Percentiles rank a stretch among this genome's conserved stretches.
Evolutionary conservation across 495 filamentous ascomycete genomes (phyloP).

Genomic region (Cryomyces minteri): DNA sequence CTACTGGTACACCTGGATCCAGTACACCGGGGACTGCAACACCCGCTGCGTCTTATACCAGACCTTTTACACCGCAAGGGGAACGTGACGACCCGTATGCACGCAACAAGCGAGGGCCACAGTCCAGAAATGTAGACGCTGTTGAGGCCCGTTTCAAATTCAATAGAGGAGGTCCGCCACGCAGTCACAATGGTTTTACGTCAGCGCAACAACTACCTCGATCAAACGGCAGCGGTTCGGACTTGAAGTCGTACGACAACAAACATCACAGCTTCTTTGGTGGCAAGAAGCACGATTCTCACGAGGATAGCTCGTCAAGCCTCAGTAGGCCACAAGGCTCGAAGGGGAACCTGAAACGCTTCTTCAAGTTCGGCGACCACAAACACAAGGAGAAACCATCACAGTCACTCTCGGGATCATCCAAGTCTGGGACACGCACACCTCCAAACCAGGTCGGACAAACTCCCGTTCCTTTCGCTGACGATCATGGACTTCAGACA

Average conservation of each 20-base stretch:
- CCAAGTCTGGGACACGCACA: constrained; percentile 32
- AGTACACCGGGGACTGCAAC: constrained; percentile 11
- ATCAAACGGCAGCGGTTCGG: constrained; percentile 7
- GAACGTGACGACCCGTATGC: constrained; percentile 83
- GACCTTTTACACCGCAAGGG: constrained; percentile 60
- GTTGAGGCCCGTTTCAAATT: constrained; percentile 84
- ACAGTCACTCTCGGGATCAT: constrained; percentile 37
- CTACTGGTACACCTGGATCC: constrained; percentile 34
- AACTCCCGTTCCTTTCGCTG: constrained; percentile 69
- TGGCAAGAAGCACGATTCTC: constrained; percentile 25
- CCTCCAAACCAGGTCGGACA: constrained; percentile 31
- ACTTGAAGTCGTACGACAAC: constrained; percentile 13
- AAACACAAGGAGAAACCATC: constrained; percentile 47
- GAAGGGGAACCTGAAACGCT: constrained; percentile 87
- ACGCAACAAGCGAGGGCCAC: constrained; percentile 58
- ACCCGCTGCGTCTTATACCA: constrained; percentile 1
- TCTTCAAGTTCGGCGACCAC: constrained; percentile 55
- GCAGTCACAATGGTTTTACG: constrained; percentile 20
- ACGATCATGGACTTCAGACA: constrained; percentile 76
- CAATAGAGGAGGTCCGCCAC: constrained; percentile 29
- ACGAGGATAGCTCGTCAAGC: constrained; percentile 15
- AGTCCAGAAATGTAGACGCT: constrained; percentile 42
- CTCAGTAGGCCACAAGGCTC: constrained; percentile 49
- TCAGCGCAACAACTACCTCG: constrained; percentile 22
- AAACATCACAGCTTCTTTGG: constrained; percentile 29